Base-by-base conservation (phyloP, 2,329 filamentous ascomycete genomes). In the Colletotrichum truncatum region DNA sequence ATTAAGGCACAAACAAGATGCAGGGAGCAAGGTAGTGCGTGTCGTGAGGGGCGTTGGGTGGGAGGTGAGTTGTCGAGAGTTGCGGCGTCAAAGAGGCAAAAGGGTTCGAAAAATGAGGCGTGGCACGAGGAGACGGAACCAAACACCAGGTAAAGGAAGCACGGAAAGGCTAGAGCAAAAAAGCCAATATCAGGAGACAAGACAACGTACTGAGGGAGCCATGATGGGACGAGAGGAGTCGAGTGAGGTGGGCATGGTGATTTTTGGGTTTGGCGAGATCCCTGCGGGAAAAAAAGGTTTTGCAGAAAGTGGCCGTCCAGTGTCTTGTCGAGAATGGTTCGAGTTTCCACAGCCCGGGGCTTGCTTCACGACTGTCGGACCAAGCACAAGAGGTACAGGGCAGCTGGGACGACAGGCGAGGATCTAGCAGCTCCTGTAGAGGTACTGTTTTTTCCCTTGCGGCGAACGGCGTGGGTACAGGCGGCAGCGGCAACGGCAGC, bases 191-290 rank as follows among this genome's bases (percentile, higher is more conserved):
- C 48, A 48, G 61, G 34, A 49, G 57, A 41, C 45, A 21, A 52
- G 67, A 65, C 67, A 67, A 86, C 86, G 59, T 86, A 89, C 86
- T 73, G 86, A 88, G 49, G 85, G 83, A 65, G 85, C 85, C 86
- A 89, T 88, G 75, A 89, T 89, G 71, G 86, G 86, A 74, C 86
- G 85, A 57, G 85, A 81, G 45, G 86, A 89, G 60, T 89, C 86
- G 63, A 88, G 73, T n/a, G 86, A 89, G 67, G 81, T 75, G 74
- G 85, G 84, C 86, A 89, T 89, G 73, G 71, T 61, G 30, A 28
- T 59, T 58, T 41, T 43, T 51, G 53, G 39, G 30, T 65, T 62
- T 32, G 5, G 41, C 48, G 41, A 30, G 49, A 62, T 65, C 56
- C 62, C 62, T 65, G 62, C 49, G 46, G 11, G 30, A 55, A 62